These are phyloP conservation scores for Catunica adiposa DNA, from an alignment of 2,329 filamentous ascomycete species.

Conservation along the genomic window DNA sequence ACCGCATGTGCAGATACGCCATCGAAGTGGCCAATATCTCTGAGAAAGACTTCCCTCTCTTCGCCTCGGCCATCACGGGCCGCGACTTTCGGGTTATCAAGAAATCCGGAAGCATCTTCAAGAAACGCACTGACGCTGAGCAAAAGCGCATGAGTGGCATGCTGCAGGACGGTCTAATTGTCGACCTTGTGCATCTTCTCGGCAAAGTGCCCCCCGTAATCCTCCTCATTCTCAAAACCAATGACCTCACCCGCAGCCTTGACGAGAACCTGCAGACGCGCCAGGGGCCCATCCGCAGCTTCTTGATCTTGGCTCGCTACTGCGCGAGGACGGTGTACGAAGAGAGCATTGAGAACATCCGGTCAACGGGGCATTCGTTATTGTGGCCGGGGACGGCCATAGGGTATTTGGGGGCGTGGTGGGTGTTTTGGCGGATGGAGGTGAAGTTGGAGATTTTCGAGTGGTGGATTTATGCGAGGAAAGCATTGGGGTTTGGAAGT, in stretches of 20 bases:
- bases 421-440: slow-evolving; percentile 42
- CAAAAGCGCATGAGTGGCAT: slow-evolving; percentile 74
- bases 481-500: slow-evolving; percentile 23
- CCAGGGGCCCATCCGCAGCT: slow-evolving; percentile 46
- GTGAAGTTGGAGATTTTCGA: slow-evolving; percentile 48
- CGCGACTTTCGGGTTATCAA: slow-evolving; percentile 63
- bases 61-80: slow-evolving; percentile 90
- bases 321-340: slow-evolving; percentile 49
- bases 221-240: slow-evolving; percentile 89
- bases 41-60: slow-evolving; percentile 83
- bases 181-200: slow-evolving; percentile 73
- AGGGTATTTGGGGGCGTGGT: slow-evolving; percentile 38
- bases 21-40: slow-evolving; percentile 76
- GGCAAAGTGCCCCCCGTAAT: slow-evolving; percentile 84
- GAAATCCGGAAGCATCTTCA: slow-evolving; percentile 36
- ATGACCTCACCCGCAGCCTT: slow-evolving; percentile 82
- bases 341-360: slow-evolving; percentile 45
- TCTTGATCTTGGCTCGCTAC: slow-evolving; percentile 53
- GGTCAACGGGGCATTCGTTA: slow-evolving; percentile 32
- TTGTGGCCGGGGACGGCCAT: slow-evolving; percentile 41
- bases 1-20: slow-evolving; percentile 73
- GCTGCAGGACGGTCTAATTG: slow-evolving; percentile 73
- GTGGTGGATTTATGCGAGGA: slow-evolving; percentile 40
- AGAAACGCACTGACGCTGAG: slow-evolving; percentile 53
- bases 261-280: slow-evolving; percentile 78